Base-by-base conservation (phyloP, 768 basidiomycete genomes). In the Leccinum aurantiacum region DNA sequence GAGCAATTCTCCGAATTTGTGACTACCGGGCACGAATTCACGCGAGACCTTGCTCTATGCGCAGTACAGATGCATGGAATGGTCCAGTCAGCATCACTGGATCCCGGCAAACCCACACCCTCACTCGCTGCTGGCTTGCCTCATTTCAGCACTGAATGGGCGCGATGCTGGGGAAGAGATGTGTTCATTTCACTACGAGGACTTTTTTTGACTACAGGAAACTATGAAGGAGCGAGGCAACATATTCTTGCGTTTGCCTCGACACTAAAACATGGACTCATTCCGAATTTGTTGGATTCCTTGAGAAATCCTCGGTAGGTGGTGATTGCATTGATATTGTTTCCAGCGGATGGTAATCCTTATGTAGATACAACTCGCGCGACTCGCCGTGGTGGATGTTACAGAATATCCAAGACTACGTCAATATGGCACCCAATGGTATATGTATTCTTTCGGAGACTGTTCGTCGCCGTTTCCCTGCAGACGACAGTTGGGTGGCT, bases 301-400 rank as follows among this genome's bases (percentile, higher is more conserved):
- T 80, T 89, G 25, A 84, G 87, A 53, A 90, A 78, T 60, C 95
- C 95, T 17, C 81, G 95, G 87, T 93, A 76, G 54, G 80, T 70
- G 10, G 6, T 31, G 25, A 7, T 33, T 52, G 3, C 17, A 24
- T 17, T 4, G 22, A 53, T 51, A 15, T 27, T 31, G 15, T 37
- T 7, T 24, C 22, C 22, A 47, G 33, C 37, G 50, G 29, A 15
- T 25, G 29, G 22, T 53, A 14, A 62, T 25, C 6, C 6, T 46
- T 7, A 19, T 46, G 9, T 60, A 91, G 91, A 62, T 95, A 94
- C 75, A 98, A 98, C 74, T 98, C 93, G 5, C 88, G 97, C 55
- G 97, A 99, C 71, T 94, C 93, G 7, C 96, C 97, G 4, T 98
- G 95, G 96, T 98, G 95, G 93, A 96, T 98, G 91, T 73, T 98